phyloP scores from a whole-genome alignment of 257 asterid species.

The Paraleonurus japonicus region DNA sequence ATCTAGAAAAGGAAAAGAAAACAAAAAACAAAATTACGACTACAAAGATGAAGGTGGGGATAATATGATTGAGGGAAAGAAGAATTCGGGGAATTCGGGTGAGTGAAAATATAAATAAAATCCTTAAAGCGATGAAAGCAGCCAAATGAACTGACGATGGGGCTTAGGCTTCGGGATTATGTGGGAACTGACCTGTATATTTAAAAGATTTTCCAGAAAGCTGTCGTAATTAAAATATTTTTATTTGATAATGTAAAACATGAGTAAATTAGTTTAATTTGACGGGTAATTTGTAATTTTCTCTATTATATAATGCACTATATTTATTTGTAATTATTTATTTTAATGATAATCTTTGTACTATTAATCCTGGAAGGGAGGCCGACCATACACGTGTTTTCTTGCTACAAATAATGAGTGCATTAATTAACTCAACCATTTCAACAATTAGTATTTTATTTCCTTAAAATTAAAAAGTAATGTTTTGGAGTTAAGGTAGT shows the following conservation, averaged over 20 bases:
- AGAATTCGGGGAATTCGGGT: background rate
- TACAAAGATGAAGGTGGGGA: background rate
- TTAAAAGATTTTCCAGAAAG: background rate
- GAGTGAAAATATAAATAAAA: background rate
- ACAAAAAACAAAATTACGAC: background rate
- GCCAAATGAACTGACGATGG: constrained; percentile 20
- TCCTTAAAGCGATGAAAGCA: background rate
- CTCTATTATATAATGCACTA: background rate
- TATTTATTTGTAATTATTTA: background rate
- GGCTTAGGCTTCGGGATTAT: background rate
- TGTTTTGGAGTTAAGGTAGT: background rate
- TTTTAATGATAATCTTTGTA: background rate
- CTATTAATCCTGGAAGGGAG: background rate
- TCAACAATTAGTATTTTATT: background rate
- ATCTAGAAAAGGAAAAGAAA: background rate
- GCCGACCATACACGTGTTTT: constrained; percentile 30
- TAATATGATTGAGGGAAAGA: constrained; percentile 1
- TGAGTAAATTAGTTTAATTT: background rate
- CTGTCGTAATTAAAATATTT: background rate
- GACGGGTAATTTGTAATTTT: constrained; percentile 6
- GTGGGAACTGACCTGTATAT: constrained; percentile 9
- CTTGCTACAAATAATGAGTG: background rate
- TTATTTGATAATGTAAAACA: background rate
- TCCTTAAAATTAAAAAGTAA: background rate
- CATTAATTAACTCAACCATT: background rate